Evolutionary conservation across 2,329 filamentous ascomycete species (phyloP), one percentile per base, ranked within the genome.

Genomic region (Podosphaera xanthii): DNA sequence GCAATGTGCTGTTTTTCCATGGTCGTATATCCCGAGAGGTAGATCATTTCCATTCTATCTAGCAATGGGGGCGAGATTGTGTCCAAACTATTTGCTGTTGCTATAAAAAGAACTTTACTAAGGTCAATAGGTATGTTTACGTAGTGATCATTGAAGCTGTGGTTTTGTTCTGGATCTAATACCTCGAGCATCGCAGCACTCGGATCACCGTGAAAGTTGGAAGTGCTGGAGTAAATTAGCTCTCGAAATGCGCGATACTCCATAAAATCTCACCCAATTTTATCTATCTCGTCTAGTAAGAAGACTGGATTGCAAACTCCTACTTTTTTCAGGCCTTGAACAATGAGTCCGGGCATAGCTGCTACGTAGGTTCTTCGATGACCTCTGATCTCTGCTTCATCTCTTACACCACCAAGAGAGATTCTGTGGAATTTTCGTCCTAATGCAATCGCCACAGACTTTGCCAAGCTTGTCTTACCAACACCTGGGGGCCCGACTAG

Each of bases 121-220:
- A 98, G 77, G 69, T 98, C 92, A 64, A 97, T 87, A 0, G 92
- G 91, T 62, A 96, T 89, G 67, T 90, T 90, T 69, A 98, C 81
- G 70, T 97, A 98, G 72, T 98, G 92, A 69, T 98, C 92, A 36
- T 83, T 87, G 72, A 98, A 98, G 8, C 82, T 85, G 71, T 94
- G 80, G 69, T 98, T 98, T 72, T 98, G 92, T 71, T 98, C 92
- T 0, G 92, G 92, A 68, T 98, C 92, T 53, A 98, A 77, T 9
- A 98, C 92, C 71, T 98, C 92, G 12, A 98, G 81, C 91, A 98
- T 96, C 7, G 92, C 92, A 31, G 92, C 92, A 30, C 88, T 94
- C 2, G 92, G 92, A 67, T 98, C 92, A 48, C 92, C 92, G 65
- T 98, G 90, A 70, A 92, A 86, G 70, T 91, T 97, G 42, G 87